These are phyloP conservation scores for Coemansia furcata DNA, from an alignment of 192 early-diverging fungal genomes.

Conservation along the genomic window DNA sequence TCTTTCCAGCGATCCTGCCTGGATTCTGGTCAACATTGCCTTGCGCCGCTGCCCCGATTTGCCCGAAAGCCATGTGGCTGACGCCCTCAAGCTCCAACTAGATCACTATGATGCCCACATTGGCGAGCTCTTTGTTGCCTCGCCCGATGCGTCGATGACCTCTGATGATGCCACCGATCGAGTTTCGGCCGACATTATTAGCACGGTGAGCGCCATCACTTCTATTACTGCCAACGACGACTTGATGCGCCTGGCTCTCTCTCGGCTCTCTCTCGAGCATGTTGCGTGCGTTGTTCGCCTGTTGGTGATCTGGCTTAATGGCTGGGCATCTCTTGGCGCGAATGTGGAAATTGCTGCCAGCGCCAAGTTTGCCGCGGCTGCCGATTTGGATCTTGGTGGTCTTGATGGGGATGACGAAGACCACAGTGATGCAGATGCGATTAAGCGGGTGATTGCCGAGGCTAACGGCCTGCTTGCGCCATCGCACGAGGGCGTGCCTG, in stretches of 20 bases:
- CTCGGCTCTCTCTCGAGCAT: conserved; percentile 30
- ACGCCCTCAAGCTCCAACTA: conserved; percentile 43
- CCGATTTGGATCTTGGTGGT: background rate
- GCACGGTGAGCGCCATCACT: conserved; percentile 30
- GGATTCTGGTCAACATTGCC: conserved; percentile 36
- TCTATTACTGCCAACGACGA: conserved; percentile 28
- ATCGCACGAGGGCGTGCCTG: conserved; percentile 19
- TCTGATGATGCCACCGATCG: background rate
- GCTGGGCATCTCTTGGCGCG: conserved; percentile 33
- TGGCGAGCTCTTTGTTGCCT: conserved; percentile 28
- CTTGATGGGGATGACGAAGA: background rate
- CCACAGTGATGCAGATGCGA: background rate
- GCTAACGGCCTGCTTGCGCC: conserved; percentile 1
- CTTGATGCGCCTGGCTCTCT: conserved; percentile 38
- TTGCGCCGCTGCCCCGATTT: conserved; percentile 46
- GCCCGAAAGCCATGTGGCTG: conserved; percentile 41
- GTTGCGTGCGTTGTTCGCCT: conserved; percentile 42
- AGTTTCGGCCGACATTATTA: conserved; percentile 23
- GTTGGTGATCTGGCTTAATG: conserved; percentile 36
- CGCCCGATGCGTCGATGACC: background rate
- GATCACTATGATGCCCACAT: conserved; percentile 19
- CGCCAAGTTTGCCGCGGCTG: conserved; percentile 20
- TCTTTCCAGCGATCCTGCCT: conserved; percentile 31
- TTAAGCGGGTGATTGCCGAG: background rate
- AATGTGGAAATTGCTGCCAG: conserved; percentile 50